Base-by-base conservation (phyloP, 2,329 filamentous ascomycete genomes). In the Davidsoniella neocaledoniae region DNA sequence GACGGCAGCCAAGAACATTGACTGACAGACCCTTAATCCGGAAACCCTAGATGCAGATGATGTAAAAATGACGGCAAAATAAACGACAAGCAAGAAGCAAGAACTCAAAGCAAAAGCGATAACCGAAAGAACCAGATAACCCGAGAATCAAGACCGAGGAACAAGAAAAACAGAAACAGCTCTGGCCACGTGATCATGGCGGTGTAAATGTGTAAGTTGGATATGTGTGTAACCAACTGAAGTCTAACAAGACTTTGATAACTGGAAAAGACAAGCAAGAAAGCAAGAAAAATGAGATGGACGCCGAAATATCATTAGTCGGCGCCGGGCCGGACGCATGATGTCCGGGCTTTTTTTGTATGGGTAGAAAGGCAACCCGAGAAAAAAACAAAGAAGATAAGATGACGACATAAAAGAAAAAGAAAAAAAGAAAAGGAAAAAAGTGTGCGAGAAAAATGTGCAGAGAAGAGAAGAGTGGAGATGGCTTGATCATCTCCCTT, bases 371-470 rank as follows among this genome's bases (percentile, higher is more conserved):
- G 17, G 14, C 7, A 39, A 45, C n/a, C 7, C 36, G 26, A 45
- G 40, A 25, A 16, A 42, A 47, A 23, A 26, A n/a, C 26, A 48
- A 33, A 43, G 43, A 8, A 43, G 26, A 50, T 45, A 21, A 16
- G n/a, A 43, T 19, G 36, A 4, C 9, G n/a, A 33, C 19, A 38
- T 38, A 38, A 4, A 43, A 49, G 7, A 43, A 43, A 50, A 36
- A 41, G 29, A 12, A 19, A 42, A 17, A 33, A 33, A 17, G 9
- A 16, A 23, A 40, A 51, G 25, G 43, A 25, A 43, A 38, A 40
- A 16, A 39, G 42, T 7, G 33, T 47, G 23, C 5, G 16, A 19
- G 9, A 43, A 43, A 4, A 25, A 43, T 21, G 40, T 19, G 19
- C 14, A 33, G 16, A 46, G 26, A 50, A 43, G 14, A 21, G 19